A percentile compares a stretch with the other conserved stretches of the same genome.
These are phyloP conservation scores for Ustulina deusta DNA, from an alignment of 2,329 filamentous ascomycete genomes.

Conservation along the genomic window DNA sequence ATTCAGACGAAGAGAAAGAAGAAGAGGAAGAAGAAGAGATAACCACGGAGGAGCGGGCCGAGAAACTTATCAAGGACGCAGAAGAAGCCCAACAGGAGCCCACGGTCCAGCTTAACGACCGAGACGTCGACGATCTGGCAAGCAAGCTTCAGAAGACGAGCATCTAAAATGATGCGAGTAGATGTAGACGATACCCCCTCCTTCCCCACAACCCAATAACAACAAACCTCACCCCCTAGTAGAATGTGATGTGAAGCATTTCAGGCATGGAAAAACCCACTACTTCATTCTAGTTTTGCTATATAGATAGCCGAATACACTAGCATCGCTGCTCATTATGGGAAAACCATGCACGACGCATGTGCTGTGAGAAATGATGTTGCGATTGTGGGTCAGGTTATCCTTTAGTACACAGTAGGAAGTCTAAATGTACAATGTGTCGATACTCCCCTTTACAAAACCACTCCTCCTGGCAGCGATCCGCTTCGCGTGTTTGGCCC, in stretches of 20 bases:
- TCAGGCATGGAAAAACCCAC: not conserved
- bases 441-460: slow-evolving; percentile 29
- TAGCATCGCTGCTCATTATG: not conserved
- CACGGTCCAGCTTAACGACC: slow-evolving; percentile 76
- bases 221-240: slow-evolving; percentile 18
- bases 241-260: slow-evolving; percentile 19
- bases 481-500: slow-evolving; percentile 15
- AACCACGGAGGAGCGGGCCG: slow-evolving; percentile 72
- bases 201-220: no score
- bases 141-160: slow-evolving; percentile 78
- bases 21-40: slow-evolving; percentile 75
- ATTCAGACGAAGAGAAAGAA: slow-evolving; percentile 75
- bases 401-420: slow-evolving; percentile 26
- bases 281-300: not conserved
- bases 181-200: slow-evolving; percentile 36
- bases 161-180: slow-evolving; percentile 56
- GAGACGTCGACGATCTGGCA: slow-evolving; percentile 84
- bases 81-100: slow-evolving; percentile 80
- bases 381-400: slow-evolving; percentile 26
- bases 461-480: slow-evolving; percentile 17
- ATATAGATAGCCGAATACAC: slow-evolving; percentile 9
- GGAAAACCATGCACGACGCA: not conserved
- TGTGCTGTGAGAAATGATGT: slow-evolving; percentile 16
- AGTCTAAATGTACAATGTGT: slow-evolving; percentile 38
- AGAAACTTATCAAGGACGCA: slow-evolving; percentile 76